A percentile compares a stretch with the other conserved stretches of the same genome.
Conservation (phyloP, 805 yeast genomes). For the Hanseniaspora singularis region DNA sequence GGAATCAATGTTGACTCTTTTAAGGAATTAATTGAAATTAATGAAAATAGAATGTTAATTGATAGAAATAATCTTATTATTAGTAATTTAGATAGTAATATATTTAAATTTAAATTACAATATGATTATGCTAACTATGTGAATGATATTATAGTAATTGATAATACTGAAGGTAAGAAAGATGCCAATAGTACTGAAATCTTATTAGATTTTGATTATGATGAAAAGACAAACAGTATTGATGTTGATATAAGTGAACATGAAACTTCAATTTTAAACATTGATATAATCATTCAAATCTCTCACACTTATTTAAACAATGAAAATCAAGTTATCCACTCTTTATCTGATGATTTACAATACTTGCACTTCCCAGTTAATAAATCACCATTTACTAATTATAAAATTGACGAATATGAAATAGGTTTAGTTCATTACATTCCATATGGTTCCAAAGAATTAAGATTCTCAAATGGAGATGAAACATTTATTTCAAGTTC, state of each 20-base stretch:
- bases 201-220: background rate
- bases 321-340: slow-evolving; percentile 4
- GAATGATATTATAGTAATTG: slow-evolving; percentile 8
- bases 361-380: background rate
- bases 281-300: slow-evolving; percentile 3
- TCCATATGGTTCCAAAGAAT: background rate
- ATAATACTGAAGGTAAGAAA: slow-evolving; percentile 4
- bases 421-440: background rate
- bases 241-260: slow-evolving; percentile 1
- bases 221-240: slow-evolving; percentile 9
- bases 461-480: slow-evolving; percentile 1
- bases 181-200: background rate
- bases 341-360: slow-evolving; percentile 8
- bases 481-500: background rate
- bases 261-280: background rate
- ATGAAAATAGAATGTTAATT: slow-evolving; percentile 14
- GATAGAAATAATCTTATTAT: slow-evolving; percentile 10
- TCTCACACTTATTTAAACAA: background rate
- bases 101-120: slow-evolving; percentile 1
- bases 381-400: background rate
- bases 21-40: slow-evolving; percentile 5
- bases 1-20: slow-evolving; percentile 10
- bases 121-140: background rate
- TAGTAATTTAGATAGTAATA: background rate
- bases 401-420: slow-evolving; percentile 11